Base-by-base conservation (phyloP, 352 stramenopile species). In the Phytophthora macrochlamydospora region DNA sequence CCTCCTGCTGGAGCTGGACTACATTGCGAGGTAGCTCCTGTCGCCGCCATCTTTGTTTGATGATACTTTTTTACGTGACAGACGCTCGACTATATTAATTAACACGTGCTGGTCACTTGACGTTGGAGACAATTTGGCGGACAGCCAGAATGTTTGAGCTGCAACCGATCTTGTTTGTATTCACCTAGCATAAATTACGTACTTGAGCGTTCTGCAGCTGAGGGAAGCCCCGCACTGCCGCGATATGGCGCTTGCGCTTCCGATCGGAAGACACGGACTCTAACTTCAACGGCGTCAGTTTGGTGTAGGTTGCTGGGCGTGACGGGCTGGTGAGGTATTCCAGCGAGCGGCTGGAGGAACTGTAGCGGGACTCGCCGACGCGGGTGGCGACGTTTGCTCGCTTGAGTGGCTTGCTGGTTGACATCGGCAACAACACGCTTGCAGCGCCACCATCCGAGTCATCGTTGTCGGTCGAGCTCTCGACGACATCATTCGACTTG, bases 391-490 rank as follows among this genome's bases (percentile, higher is more conserved):
- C 11, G 45, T 42, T 61, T 3, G 32, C 18, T 38, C 56, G 45
- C 35, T 59, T 54, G 29, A 24, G n/a, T 9, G 64, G 48, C 45
- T 64, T 78, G 48, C 65, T 40, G 9, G 62, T 50, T 56, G 14
- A 68, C 49, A 4, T 42, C 43, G 62, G n/a, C 4, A 54, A 51
- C 37, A 65, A 65, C 49, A 59, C 32, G 48, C 60, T 62, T n/a
- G 37, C 60, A 9, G 46, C 59, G 42, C 62, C 58, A 51, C 68
- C 58, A 24, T 79, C 67, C 7, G 63, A 79, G 50, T 59, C 59
- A 48, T 79, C 71, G 2, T 64, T 65, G 48, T 79, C 67, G 2
- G 67, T 79, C 18, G 67, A 60, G 29, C 65, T 71, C 11, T 62
- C 67, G 35, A 72, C 59, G 14, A 14, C 45, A 54, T 65, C 56